A percentile compares a stretch with the other conserved stretches of the same genome.
phyloP scores from a whole-genome alignment of 1,139 yeast genomes.

The Debaryomycetaceae sp. region DNA sequence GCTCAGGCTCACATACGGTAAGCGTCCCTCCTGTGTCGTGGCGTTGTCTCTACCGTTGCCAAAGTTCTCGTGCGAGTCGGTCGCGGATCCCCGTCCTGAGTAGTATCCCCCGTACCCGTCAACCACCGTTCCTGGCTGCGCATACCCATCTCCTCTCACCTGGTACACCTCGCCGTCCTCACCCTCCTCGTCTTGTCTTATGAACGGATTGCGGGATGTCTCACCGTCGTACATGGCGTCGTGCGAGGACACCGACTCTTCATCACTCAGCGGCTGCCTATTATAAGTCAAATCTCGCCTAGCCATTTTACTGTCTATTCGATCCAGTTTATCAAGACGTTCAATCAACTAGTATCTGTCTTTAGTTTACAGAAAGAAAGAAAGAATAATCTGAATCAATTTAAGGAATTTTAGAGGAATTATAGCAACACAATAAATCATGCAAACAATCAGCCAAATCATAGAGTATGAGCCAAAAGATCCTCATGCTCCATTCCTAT shows the following conservation, averaged over 20 bases:
- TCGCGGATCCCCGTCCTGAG: conserved; percentile 30
- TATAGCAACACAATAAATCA: too few species aligned
- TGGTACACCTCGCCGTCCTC: conserved; percentile 9
- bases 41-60: conserved; percentile 9
- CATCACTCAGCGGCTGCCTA: conserved; percentile 13
- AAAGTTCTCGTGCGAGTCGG: conserved; percentile 28
- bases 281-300: conserved; percentile 35
- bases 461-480: too few species aligned
- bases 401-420: too few species aligned
- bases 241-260: conserved; percentile 7
- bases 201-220: conserved; percentile 22
- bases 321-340: neutral
- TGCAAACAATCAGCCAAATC: too few species aligned
- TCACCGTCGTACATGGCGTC: conserved; percentile 11
- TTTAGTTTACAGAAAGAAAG: too few species aligned
- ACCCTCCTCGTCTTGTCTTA: conserved; percentile 19
- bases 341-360: too few species aligned
- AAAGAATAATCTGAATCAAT: too few species aligned
- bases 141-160: neutral
- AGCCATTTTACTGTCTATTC: conserved; percentile 16
- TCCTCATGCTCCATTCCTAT: too few species aligned
- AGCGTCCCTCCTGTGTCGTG: neutral
- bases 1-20: conserved; percentile 16
- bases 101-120: neutral
- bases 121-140: neutral